These are phyloP conservation scores for Wickerhamiella slavikovae DNA, from an alignment of 805 yeast genomes.

Conservation along the genomic window DNA sequence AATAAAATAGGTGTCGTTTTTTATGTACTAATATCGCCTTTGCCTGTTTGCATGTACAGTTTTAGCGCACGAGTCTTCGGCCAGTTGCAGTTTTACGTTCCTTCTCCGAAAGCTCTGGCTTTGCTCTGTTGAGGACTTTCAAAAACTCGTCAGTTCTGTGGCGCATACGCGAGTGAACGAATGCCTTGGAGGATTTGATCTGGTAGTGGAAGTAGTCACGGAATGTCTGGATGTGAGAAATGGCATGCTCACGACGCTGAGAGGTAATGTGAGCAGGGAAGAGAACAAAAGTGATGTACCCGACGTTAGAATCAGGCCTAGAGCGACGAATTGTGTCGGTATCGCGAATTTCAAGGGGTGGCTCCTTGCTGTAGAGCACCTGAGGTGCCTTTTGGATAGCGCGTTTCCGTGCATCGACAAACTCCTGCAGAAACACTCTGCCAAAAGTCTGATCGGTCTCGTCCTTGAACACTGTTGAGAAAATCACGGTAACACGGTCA, in stretches of 20 bases:
- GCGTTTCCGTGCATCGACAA: slow-evolving; percentile 87
- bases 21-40: too few relatives aligned
- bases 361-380: slow-evolving; percentile 73
- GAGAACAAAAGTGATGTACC: slow-evolving; percentile 36
- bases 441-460: slow-evolving; percentile 65
- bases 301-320: slow-evolving; percentile 22
- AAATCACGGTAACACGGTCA: slow-evolving; percentile 92
- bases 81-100: slow-evolving; percentile 62
- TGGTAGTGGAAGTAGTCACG: slow-evolving; percentile 97
- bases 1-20: too few relatives aligned
- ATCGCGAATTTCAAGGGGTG: slow-evolving; percentile 80
- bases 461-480: slow-evolving; percentile 85
- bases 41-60: too few relatives aligned
- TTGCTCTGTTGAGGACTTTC: slow-evolving; percentile 90
- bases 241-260: slow-evolving; percentile 64
- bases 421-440: slow-evolving; percentile 30
- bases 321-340: slow-evolving; percentile 17
- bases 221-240: slow-evolving; percentile 78
- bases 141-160: slow-evolving; percentile 82
- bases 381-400: slow-evolving; percentile 97
- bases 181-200: slow-evolving; percentile 95
- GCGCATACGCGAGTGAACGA: slow-evolving; percentile 96
- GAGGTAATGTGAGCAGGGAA: slow-evolving; percentile 38
- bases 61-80: slow-evolving; percentile 27
- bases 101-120: slow-evolving; percentile 72